Evolutionary conservation across 352 stramenopile species (phyloP).

Genomic region (Phytophthora tubulina): DNA sequence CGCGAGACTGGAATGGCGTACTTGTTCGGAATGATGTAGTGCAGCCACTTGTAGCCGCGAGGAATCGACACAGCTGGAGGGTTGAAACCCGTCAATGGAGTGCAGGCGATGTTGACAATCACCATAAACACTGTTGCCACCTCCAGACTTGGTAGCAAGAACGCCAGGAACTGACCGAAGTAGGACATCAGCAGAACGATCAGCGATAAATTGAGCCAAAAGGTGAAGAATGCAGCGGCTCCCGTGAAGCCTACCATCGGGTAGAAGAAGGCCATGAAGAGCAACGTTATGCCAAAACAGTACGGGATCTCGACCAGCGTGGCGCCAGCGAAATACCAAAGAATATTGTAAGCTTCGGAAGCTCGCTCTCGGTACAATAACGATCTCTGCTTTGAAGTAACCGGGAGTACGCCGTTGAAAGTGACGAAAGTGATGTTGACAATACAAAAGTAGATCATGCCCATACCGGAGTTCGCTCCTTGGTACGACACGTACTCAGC

Average conservation of each 20-base stretch:
- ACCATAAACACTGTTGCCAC: constrained; percentile 42
- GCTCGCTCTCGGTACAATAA: constrained; percentile 77
- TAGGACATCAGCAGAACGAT: constrained; percentile 56
- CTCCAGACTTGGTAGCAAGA: constrained; percentile 33
- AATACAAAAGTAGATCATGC: constrained; percentile 80
- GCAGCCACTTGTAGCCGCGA: constrained; percentile 47
- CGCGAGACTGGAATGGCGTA: constrained; percentile 42
- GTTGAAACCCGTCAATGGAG: constrained; percentile 50
- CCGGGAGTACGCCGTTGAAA: constrained; percentile 66
- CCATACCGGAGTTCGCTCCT: constrained; percentile 51
- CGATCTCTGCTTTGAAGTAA: constrained; percentile 76
- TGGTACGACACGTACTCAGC: constrained; percentile 43
- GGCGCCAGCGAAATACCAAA: constrained; percentile 74
- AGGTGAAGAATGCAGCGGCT: constrained; percentile 45
- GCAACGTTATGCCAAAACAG: constrained; percentile 56
- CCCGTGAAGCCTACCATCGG: constrained; percentile 60
- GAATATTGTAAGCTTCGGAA: constrained; percentile 81
- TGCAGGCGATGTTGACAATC: constrained; percentile 48
- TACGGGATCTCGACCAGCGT: constrained; percentile 87
- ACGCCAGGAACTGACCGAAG: constrained; percentile 55
- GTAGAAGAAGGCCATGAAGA: constrained; percentile 65
- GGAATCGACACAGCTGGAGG: constrained; percentile 43
- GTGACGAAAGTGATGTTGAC: constrained; percentile 76
- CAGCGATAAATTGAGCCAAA: constrained; percentile 54
- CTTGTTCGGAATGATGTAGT: constrained; percentile 44